A percentile compares a stretch with the other conserved stretches of the same genome.
These are phyloP conservation scores for Trametes punicea DNA, from an alignment of 768 basidiomycete genomes.

Conservation along the genomic window DNA sequence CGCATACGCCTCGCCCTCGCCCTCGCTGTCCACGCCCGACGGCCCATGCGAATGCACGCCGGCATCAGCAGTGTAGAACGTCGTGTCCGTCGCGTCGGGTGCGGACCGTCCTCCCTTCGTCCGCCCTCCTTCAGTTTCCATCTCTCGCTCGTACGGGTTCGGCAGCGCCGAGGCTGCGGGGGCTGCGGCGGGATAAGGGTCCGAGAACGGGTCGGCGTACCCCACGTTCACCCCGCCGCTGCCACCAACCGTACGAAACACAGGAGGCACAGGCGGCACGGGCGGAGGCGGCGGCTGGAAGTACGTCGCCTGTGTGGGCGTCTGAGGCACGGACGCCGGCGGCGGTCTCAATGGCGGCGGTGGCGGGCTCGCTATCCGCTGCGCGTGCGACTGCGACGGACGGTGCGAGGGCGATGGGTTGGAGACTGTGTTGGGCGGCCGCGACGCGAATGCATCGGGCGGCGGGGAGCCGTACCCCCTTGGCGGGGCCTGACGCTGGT, in stretches of 20 bases:
- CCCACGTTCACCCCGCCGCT: too few species aligned
- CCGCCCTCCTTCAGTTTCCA: not conserved
- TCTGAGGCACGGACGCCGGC: conserved; percentile 1
- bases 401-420: not conserved
- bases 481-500: conserved; percentile 15
- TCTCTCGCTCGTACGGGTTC: conserved; percentile 13
- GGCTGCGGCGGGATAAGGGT: too few species aligned
- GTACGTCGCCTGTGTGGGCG: conserved; percentile 5
- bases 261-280: not conserved
- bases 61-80: conserved; percentile 17
- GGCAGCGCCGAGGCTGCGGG: conserved; percentile 4
- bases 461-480: conserved; percentile 19
- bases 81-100: conserved; percentile 16
- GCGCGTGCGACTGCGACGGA: conserved; percentile 5
- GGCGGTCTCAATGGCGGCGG: not conserved
- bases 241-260: too few species aligned
- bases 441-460: conserved; percentile 13
- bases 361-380: not conserved
- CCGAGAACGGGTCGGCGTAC: conserved; percentile 11
- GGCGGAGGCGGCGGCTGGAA: conserved; percentile 5
- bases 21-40: not conserved
- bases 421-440: not conserved
- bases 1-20: conserved; percentile 5
- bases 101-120: conserved; percentile 5
- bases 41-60: not conserved